Conservation (phyloP, 2,329 filamentous ascomycete genomes). For the Iodosphaeria phyllophila region DNA sequence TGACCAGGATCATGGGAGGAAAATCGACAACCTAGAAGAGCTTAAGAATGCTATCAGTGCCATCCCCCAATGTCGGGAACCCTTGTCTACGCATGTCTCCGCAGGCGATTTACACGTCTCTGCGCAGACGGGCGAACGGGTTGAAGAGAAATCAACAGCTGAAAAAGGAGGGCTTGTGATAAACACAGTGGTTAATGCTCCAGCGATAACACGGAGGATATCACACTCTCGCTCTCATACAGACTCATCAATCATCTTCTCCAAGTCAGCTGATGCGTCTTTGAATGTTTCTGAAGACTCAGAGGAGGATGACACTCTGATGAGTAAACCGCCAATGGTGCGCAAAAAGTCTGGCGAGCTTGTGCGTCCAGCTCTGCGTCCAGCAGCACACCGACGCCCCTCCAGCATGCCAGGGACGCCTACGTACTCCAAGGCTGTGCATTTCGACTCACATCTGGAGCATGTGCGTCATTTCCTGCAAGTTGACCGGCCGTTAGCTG, state of each 20-base stretch:
- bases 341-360: conserved; percentile 97
- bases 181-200: no score
- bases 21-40: conserved; percentile 38
- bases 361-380: conserved; percentile 76
- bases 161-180: no score
- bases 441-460: conserved; percentile 92
- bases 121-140: conserved; percentile 26
- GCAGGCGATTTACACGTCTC: conserved; percentile 17
- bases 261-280: conserved; percentile 29
- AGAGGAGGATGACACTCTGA: conserved; percentile 33
- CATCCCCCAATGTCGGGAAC: conserved; percentile 41
- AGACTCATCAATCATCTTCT: conserved; percentile 29
- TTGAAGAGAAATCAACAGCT: no score
- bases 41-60: conserved; percentile 69
- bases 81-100: no score
- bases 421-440: conserved; percentile 90
- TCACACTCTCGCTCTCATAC: conserved; percentile 36
- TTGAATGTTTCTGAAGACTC: conserved; percentile 41
- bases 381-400: conserved; percentile 60
- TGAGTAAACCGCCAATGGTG: conserved; percentile 71
- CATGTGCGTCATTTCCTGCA: conserved; percentile 93
- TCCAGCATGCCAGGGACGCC: conserved; percentile 97
- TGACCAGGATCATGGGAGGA: conserved; percentile 20
- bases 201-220: conserved; percentile 21
- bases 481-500: conserved; percentile 83